phyloP scores from a whole-genome alignment of 1,284 basidiomycete species.

The Cutaneotrichosporon dermatis region DNA sequence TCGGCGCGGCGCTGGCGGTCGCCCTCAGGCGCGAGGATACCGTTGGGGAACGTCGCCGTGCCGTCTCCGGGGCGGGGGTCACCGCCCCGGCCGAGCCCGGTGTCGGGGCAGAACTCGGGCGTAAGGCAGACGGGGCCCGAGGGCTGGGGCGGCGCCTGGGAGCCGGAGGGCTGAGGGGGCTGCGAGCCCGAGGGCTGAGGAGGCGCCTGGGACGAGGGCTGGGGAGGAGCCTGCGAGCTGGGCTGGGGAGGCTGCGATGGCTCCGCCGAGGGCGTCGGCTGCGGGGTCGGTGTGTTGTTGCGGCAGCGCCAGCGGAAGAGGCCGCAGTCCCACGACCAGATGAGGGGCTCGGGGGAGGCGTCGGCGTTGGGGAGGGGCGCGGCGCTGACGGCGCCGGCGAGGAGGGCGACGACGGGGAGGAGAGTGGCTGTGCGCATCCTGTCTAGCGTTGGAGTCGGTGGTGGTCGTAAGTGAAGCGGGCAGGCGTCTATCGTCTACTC shows the following conservation, averaged over 20 bases:
- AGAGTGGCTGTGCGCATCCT: background rate
- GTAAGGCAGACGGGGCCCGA: background rate
- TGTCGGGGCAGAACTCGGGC: background rate
- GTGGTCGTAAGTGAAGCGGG: no score
- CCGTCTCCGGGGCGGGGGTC: background rate
- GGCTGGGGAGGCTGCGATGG: background rate
- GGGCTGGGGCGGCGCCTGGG: background rate
- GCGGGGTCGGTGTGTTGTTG: background rate
- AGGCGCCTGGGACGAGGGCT: background rate
- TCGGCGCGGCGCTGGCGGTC: background rate
- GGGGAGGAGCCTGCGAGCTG: background rate
- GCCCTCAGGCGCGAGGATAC: background rate
- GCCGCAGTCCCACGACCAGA: background rate
- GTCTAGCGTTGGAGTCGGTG: background rate
- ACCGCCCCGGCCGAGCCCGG: background rate
- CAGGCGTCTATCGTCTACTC: no score
- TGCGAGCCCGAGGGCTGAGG: background rate
- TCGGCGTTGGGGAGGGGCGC: background rate
- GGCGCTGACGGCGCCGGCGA: background rate
- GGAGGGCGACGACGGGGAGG: background rate
- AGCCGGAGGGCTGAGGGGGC: background rate
- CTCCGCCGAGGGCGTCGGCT: background rate
- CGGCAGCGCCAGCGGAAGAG: background rate
- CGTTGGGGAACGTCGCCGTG: background rate
- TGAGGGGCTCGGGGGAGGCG: background rate